Evolutionary conservation across 176 grass and related monocot genomes (phyloP), one percentile per base, ranked within the genome.

Genomic region (Tillandsia fasciculata): DNA sequence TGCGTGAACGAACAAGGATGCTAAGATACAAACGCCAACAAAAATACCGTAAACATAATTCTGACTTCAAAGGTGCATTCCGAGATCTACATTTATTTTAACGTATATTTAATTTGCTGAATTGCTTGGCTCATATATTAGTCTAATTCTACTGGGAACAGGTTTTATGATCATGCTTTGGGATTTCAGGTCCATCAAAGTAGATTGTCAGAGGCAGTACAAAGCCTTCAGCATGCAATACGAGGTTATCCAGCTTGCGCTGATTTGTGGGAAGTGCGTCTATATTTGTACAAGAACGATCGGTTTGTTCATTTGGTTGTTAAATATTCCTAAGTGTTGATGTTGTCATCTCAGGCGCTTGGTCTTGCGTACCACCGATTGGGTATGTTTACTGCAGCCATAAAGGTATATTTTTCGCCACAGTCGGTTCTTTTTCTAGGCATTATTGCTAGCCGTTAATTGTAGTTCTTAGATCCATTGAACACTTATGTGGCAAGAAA

Each of bases 331-430:
- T 78, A 22, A 77, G 73, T 81, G 71, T 67, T 70, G 4, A 76
- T 72, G 63, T 69, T 76, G 50, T 74, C 53, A 51, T 74, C 65
- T 83, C 70, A 96, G 93, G 93, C 88, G 76, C 93, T 96, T 22
- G 89, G 93, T 87, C 79, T 96, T 72, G 88, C 86, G 48, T 96
- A 96, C 81, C 93, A 92, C 54, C 76, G 88, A 52, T 87, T 96
- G 77, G 93, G 93, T 79, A 96, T 96, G 93, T 92, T 96, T 67
- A 96, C 84, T 9, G 93, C 93, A 50, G 81, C 93, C 83, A 70
- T 90, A 74, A 96, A 96, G 89, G 93, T 96, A 76, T 64, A 80
- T 28, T 53, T 58, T 24, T 47, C 10, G 14, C 72, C 5, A n/a
- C 26, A 9, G 63, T 22, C 20, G 47, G 15, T 56, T 14, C 70